A percentile compares a stretch with the other conserved stretches of the same genome.
These are phyloP conservation scores for Diaporthe citri DNA, from an alignment of 2,329 filamentous ascomycete species.

Conservation along the genomic window DNA sequence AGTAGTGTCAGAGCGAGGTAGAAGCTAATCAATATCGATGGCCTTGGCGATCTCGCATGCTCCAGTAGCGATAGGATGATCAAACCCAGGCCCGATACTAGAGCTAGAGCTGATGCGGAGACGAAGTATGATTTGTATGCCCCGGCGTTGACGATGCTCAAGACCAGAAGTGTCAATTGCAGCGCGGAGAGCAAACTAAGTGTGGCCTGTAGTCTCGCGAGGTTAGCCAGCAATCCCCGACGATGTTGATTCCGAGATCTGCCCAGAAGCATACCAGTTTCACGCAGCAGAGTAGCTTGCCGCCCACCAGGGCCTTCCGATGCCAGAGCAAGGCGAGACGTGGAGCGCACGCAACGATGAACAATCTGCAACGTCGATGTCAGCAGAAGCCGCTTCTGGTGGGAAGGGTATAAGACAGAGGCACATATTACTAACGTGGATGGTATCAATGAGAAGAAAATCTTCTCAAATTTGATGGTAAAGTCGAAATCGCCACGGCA, in stretches of 20 bases:
- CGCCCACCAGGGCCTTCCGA: not conserved
- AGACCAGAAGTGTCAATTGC: not conserved
- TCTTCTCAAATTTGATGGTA: slow-evolving; percentile 62
- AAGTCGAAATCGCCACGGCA: slow-evolving; percentile 62
- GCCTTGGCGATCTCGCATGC: slow-evolving; percentile 51
- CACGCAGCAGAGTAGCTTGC: not conserved
- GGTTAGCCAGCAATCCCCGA: not conserved
- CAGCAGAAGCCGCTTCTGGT: slow-evolving; percentile 49
- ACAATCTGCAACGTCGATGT: slow-evolving; percentile 40
- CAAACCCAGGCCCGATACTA: slow-evolving; percentile 48
- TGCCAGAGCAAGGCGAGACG: not conserved
- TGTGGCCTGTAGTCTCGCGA: not conserved
- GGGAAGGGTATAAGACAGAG: slow-evolving; percentile 48
- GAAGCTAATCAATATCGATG: slow-evolving; percentile 56
- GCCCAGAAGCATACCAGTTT: not conserved
- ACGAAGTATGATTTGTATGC: slow-evolving; percentile 38
- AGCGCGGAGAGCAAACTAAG: not conserved
- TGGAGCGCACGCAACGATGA: not conserved
- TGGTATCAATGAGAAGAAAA: slow-evolving; percentile 60
- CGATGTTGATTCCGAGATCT: too few relatives aligned
- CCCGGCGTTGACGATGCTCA: slow-evolving; percentile 29
- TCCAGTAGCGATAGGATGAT: slow-evolving; percentile 49
- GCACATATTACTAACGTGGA: slow-evolving; percentile 45
- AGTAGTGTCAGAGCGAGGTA: slow-evolving; percentile 58
- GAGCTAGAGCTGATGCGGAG: slow-evolving; percentile 42